Conservation (phyloP, 768 basidiomycete species). For the Tephrocybe sp. region DNA sequence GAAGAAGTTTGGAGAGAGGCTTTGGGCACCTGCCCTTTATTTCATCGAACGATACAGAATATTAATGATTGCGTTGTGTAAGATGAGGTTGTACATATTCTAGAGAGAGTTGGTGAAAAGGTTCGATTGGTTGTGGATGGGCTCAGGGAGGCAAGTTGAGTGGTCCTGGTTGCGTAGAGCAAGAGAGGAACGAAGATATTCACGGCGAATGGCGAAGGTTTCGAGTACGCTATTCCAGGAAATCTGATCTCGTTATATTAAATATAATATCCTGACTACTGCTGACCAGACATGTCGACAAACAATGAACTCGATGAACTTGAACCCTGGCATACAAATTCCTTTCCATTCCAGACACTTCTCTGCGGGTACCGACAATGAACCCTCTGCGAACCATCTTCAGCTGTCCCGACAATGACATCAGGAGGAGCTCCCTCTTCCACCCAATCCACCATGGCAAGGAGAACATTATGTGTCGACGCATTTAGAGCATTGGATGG, state of each 20-base stretch:
- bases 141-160: too few relatives aligned
- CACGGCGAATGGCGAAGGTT: too few relatives aligned
- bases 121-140: too few relatives aligned
- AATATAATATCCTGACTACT: not conserved
- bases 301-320: not conserved
- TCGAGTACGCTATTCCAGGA: too few relatives aligned
- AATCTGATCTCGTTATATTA: slow-evolving; percentile 4
- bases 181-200: too few relatives aligned
- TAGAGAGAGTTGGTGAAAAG: too few relatives aligned
- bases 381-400: not conserved
- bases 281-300: not conserved
- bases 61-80: too few relatives aligned
- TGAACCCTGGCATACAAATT: not conserved
- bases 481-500: not conserved
- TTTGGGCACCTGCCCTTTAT: too few relatives aligned
- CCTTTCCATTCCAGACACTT: not conserved
- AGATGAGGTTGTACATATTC: too few relatives aligned
- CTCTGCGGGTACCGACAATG: slow-evolving; percentile 3
- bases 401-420: not conserved
- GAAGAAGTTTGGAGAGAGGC: too few relatives aligned
- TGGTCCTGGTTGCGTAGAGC: too few relatives aligned
- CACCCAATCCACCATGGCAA: slow-evolving; percentile 10
- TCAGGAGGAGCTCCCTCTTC: not conserved
- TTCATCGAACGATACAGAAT: too few relatives aligned
- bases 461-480: slow-evolving; percentile 10